These are phyloP conservation scores for Hypoxylon rickii DNA, from an alignment of 495 filamentous ascomycete genomes.

Conservation along the genomic window DNA sequence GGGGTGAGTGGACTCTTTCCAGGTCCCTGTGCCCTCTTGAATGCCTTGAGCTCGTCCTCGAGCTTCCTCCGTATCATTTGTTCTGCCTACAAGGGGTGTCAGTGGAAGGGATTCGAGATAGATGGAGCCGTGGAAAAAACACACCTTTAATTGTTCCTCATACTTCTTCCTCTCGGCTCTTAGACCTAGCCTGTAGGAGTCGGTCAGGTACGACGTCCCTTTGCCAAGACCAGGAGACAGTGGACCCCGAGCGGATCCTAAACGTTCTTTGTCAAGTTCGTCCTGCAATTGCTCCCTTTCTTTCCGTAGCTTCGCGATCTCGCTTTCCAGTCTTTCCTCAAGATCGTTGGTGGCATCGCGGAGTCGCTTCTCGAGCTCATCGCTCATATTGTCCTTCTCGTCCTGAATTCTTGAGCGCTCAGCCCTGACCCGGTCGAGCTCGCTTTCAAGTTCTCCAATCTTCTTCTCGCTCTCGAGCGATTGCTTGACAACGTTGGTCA, in stretches of 20 bases:
- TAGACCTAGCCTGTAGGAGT: slow-evolving; percentile 40
- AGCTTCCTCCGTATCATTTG: slow-evolving; percentile 50
- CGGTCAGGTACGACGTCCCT: slow-evolving; percentile 40
- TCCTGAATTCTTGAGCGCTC: slow-evolving; percentile 40
- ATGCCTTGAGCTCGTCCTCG: slow-evolving; percentile 50
- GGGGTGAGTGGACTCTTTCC: slow-evolving; percentile 44
- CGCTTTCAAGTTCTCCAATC: slow-evolving; percentile 71
- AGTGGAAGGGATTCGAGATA: neutral
- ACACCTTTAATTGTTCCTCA: slow-evolving; percentile 54
- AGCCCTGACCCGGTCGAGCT: slow-evolving; percentile 47
- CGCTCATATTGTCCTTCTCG: slow-evolving; percentile 41
- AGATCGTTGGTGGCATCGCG: slow-evolving; percentile 33
- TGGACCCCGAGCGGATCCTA: slow-evolving; percentile 37
- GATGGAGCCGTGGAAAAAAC: slow-evolving; percentile 9
- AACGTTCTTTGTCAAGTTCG: slow-evolving; percentile 49
- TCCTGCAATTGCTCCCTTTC: slow-evolving; percentile 46
- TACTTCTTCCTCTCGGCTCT: slow-evolving; percentile 58
- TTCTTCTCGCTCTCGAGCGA: slow-evolving; percentile 88
- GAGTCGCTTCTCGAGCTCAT: slow-evolving; percentile 37
- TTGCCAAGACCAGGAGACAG: slow-evolving; percentile 26
- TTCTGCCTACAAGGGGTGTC: slow-evolving; percentile 46
- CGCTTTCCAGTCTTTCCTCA: slow-evolving; percentile 40
- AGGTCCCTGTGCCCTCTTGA: slow-evolving; percentile 43
- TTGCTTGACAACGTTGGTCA: slow-evolving; percentile 84
- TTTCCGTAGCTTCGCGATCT: slow-evolving; percentile 40